Evolutionary conservation across 805 yeast genomes (phyloP), one percentile per base, ranked within the genome.

Genomic region (Ogataea trehalophila): DNA sequence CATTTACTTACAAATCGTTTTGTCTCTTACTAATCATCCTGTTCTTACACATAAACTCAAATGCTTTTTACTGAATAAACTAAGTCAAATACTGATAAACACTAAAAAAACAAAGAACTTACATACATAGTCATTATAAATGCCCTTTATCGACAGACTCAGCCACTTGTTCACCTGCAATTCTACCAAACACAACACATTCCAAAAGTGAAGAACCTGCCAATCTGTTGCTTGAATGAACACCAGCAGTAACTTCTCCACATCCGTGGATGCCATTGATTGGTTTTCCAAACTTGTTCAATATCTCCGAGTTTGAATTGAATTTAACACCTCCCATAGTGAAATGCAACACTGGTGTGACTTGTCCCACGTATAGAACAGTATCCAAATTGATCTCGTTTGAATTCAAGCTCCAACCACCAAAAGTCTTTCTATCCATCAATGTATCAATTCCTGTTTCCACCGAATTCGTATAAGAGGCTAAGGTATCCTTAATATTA

Each of bases 201-300:
- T 79, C 85, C 41, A 80, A 63, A 39, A 81, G 65, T 41, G 81
- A 74, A 14, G 82, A 77, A 1, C 86, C 86, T 22, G 81, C 85
- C 31, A 83, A 62, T 58, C 88, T 71, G 60, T 82, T 82, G 20
- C 72, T 75, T 9, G 88, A 87, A 58, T 83, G 88, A 9, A 83
- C 80, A 40, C 89, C 88, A 16, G 85, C 85, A 42, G 84, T 76
- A 23, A 80, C 79, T 60, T 83, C 89, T 15, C 89, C 89, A 31
- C 77, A 77, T 1, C 86, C 87, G 62, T 72, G 82, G 9, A 82
- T 57, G 11, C 84, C 84, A 2, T 61, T 52, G 8, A 79, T 68
- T n/a, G 59, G 55, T 29, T 52, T 41, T 8, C 63, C 62, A 1
- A 60, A 53, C 29, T 49, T 56, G n/a, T 68, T 53, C 45, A 74